Evolutionary conservation across 768 basidiomycete genomes (phyloP), one percentile per base, ranked within the genome.

Genomic region (Coprinopsis strossmayeri): DNA sequence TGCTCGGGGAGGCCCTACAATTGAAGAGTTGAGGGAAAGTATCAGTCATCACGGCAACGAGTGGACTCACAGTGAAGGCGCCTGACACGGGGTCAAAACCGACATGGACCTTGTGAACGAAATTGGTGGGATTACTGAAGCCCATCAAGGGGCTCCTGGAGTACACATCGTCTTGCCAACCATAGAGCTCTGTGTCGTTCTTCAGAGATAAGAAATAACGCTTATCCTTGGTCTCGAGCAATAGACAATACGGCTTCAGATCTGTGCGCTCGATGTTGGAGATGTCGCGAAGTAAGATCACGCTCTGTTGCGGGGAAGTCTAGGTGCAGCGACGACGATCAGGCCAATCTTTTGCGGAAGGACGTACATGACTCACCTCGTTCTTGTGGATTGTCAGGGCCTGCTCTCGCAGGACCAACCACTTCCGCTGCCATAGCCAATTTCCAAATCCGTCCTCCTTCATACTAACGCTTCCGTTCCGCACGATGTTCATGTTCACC

Each of bases 101-200:
- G 49, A 98, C 95, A 66, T 98, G 95, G 2, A 98, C 93, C 63
- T 97, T 93, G 71, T 99, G 95, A 0, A 97, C 91, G 61, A 99
- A 98, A 66, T 99, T 95, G 5, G 94, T 97, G 0, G 95, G 95
- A 56, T 87, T 87, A 63, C 85, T 86, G 37, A 94, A 89, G 23
- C 95, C 91, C 83, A 94, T 90, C 42, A 93, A 72, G 2, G 94
- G 92, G 59, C 88, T 91, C 40, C 92, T 79, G 3, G 80, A 81
- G 67, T 98, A 97, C 52, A 99, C 85, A 62, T 96, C 94, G 61
- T 99, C 95, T 64, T 94, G 89, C 94, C 94, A 98, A 15, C 84
- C 84, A 59, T 99, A 99, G n/a, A 99, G 76, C 60, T 99, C 95
- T 56, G 94, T 91, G 61, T 99, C 94, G 55, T 75, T 89, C 70